Conservation (phyloP, 257 asterid species). For the Anisodus tanguticus region DNA sequence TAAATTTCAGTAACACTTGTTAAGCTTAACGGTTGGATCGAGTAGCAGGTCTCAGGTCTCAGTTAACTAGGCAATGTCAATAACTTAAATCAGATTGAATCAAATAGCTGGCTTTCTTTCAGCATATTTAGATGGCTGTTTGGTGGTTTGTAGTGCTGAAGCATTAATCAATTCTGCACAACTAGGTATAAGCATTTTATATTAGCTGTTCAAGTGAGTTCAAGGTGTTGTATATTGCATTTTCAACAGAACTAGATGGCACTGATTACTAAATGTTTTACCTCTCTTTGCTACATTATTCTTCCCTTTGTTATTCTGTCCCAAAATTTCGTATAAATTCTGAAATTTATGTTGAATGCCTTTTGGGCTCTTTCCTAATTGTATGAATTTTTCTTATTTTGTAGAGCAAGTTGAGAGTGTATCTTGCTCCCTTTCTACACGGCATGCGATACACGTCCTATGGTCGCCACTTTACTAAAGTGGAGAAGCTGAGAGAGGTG, state of each 20-base stretch:
- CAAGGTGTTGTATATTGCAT: not conserved
- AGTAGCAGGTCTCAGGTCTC: no score
- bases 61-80: not conserved
- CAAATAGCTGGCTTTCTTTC: not conserved
- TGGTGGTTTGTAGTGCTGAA: constrained; percentile 8
- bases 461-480: constrained; percentile 92
- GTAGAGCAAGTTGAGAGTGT: constrained; percentile 72
- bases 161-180: not conserved
- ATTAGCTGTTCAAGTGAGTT: not conserved
- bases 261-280: not conserved
- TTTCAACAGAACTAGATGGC: not conserved
- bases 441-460: constrained; percentile 92
- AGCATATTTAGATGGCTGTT: not conserved
- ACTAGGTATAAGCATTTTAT: not conserved
- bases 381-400: constrained; percentile 34
- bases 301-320: not conserved
- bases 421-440: constrained; percentile 79
- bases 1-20: not conserved
- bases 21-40: no score
- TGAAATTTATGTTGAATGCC: not conserved
- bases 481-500: constrained; percentile 79
- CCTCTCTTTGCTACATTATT: not conserved
- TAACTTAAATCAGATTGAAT: not conserved
- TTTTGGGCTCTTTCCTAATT: constrained; percentile 11
- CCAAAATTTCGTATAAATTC: not conserved